Conservation (phyloP, 2,329 filamentous ascomycete species). For the Alternaria hordeiaustralica region DNA sequence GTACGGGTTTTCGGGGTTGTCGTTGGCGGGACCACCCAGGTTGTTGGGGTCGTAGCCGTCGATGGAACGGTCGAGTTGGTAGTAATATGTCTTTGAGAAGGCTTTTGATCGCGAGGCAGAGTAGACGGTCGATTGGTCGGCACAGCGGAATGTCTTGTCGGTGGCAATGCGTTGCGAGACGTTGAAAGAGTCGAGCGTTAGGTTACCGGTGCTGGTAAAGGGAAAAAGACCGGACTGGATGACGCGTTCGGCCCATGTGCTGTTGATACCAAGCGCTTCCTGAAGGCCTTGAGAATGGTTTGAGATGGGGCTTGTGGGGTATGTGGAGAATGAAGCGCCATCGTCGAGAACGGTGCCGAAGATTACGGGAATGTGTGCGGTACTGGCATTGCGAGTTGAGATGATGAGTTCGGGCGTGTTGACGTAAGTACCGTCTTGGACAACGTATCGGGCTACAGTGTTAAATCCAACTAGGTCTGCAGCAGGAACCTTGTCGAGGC, state of each 20-base stretch:
- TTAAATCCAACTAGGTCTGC: slow-evolving; percentile 49
- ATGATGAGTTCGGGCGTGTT: slow-evolving; percentile 58
- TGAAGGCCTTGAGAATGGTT: slow-evolving; percentile 54
- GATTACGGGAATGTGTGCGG: slow-evolving; percentile 61
- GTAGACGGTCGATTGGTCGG: slow-evolving; percentile 65
- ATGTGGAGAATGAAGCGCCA: slow-evolving; percentile 61
- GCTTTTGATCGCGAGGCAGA: slow-evolving; percentile 55
- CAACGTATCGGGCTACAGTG: slow-evolving; percentile 59
- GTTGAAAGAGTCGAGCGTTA: slow-evolving; percentile 64
- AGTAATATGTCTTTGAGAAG: slow-evolving; percentile 62
- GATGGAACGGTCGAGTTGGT: slow-evolving; percentile 66
- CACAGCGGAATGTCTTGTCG: slow-evolving; percentile 66
- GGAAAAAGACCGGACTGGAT: slow-evolving; percentile 59
- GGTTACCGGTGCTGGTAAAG: slow-evolving; percentile 55
- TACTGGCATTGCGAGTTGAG: slow-evolving; percentile 50
- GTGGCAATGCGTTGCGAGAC: slow-evolving; percentile 62
- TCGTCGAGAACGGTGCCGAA: slow-evolving; percentile 64
- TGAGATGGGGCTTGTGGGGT: slow-evolving; percentile 54
- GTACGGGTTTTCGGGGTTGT: slow-evolving; percentile 61
- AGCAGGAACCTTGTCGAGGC: slow-evolving; percentile 58
- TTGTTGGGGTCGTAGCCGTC: slow-evolving; percentile 61
- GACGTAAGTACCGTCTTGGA: slow-evolving; percentile 65
- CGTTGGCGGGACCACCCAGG: slow-evolving; percentile 56
- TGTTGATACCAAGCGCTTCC: slow-evolving; percentile 55
- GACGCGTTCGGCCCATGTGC: slow-evolving; percentile 42